phyloP scores from a whole-genome alignment of 176 grass and related monocot genomes.

The Eragrostis curvula region DNA sequence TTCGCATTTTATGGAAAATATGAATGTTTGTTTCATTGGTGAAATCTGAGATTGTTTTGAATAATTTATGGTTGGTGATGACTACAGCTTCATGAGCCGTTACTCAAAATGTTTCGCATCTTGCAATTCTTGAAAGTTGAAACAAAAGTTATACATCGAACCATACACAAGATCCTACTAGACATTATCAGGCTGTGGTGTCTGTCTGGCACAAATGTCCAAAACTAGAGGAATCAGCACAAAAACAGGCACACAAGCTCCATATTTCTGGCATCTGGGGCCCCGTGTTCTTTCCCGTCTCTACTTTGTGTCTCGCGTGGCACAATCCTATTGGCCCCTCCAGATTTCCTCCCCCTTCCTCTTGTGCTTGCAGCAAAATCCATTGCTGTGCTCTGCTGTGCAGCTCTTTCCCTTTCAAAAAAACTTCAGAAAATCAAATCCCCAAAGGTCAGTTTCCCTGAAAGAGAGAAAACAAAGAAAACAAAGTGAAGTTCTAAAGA shows the following conservation, averaged over 20 bases:
- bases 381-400: background rate
- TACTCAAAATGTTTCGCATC: too few species aligned
- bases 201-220: constrained; percentile 11
- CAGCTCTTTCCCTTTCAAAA: background rate
- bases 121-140: too few species aligned
- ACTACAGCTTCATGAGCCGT: too few species aligned
- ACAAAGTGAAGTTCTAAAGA: constrained; percentile 6
- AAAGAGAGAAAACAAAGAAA: too few species aligned
- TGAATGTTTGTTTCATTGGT: constrained; percentile 24
- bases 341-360: constrained; percentile 38
- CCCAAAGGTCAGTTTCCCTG: too few species aligned
- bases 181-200: background rate
- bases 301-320: constrained; percentile 41
- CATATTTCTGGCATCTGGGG: background rate
- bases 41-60: background rate
- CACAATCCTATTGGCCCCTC: constrained; percentile 27
- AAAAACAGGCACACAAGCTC: constrained; percentile 19
- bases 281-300: background rate
- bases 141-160: background rate
- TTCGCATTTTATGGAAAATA: background rate
- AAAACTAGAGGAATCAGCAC: constrained; percentile 26
- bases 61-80: background rate
- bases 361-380: constrained; percentile 34
- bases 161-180: background rate
- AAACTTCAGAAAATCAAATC: constrained; percentile 22